Evolutionary conservation across 331 rosid genomes (phyloP), one percentile per base, ranked within the genome.

Genomic region (Malus hybrid): DNA sequence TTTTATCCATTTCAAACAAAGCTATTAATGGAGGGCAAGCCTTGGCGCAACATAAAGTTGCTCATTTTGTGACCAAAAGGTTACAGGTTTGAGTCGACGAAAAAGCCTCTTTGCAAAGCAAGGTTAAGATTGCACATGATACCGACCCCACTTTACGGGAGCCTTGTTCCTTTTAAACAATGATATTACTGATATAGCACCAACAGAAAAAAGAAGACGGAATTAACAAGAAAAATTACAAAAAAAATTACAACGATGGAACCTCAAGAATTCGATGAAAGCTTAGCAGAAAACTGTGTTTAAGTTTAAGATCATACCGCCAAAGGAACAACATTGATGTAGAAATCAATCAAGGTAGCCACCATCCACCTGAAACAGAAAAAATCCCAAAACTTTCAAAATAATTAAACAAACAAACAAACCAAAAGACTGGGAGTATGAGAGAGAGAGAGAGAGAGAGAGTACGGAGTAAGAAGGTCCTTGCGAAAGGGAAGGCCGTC

Each of bases 291-390:
- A 10, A 13, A 54, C 1, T 14, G 9, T 7, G 16, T 2, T 28
- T 28, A 28, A 28, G 18, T 22, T 14, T 22, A 15, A 39, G 4
- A 12, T 74, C 89, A 74, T 90, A 93, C 98, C 50, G 82, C 84
- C 34, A 93, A 78, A 74, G 85, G 46, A 18, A 73, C 73, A 83
- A 93, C 74, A 36, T 91, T 88, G 84, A 93, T 83, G 65, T 86
- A 93, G 83, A 93, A 91, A 83, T 93, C 98, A 81, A 93, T 46
- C 88, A 88, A 81, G 76, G 91, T 80, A 46, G 96, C 91, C 4
- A 1, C 76, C 93, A 93, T 86, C 93, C 97, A 90, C 83, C 98
- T 93, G 91, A 84, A 71, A 79, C 82, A 72, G 16, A 13, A 54
- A 54, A 54, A 54, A 54, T 54, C 22, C 7, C 60, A 54, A 54